Evolutionary conservation across 148 eudicot species (phyloP).

Genomic region (Nepenthes mirabilis): DNA sequence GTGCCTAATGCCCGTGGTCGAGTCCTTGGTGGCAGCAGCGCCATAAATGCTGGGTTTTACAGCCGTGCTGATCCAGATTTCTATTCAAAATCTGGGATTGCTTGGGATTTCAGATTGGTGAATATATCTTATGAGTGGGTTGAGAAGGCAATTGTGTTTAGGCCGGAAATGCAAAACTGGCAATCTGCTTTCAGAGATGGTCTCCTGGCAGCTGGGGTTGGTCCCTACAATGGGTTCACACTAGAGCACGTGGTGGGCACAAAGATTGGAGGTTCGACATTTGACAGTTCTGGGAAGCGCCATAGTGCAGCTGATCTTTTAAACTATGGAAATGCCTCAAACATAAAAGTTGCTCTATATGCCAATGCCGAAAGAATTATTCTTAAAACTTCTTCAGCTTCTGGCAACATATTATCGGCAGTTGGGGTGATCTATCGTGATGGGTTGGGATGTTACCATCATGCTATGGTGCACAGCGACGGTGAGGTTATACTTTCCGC

Average conservation of each 20-base stretch:
- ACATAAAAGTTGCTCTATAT: slow-evolving; percentile 52
- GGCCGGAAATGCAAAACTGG: slow-evolving; percentile 63
- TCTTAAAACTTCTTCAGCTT: slow-evolving; percentile 25
- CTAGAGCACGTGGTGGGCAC: slow-evolving; percentile 66
- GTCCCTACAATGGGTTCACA: slow-evolving; percentile 62
- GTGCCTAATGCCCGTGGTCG: slow-evolving; percentile 94
- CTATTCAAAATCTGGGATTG: slow-evolving; percentile 34
- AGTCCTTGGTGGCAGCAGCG: slow-evolving; percentile 92
- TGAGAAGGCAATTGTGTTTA: slow-evolving; percentile 68
- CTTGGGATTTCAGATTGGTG: slow-evolving; percentile 48
- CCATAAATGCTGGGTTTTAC: slow-evolving; percentile 85
- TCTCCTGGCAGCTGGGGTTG: slow-evolving; percentile 62
- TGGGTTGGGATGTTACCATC: slow-evolving; percentile 42
- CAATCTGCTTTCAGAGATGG: slow-evolving; percentile 71
- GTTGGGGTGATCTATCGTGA: slow-evolving; percentile 77
- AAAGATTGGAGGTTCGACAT: slow-evolving; percentile 84
- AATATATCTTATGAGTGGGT: slow-evolving; percentile 80
- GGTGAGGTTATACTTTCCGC: slow-evolving; percentile 80
- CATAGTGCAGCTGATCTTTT: slow-evolving; percentile 85
- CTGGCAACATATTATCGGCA: slow-evolving; percentile 30
- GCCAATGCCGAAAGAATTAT: slow-evolving; percentile 69
- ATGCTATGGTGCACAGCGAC: slow-evolving; percentile 46
- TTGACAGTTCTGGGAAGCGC: slow-evolving; percentile 53
- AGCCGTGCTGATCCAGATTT: slow-evolving; percentile 67
- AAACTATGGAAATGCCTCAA: slow-evolving; percentile 36